phyloP scores from a whole-genome alignment of 1,139 yeast species.

The Geotrichum candidum region DNA sequence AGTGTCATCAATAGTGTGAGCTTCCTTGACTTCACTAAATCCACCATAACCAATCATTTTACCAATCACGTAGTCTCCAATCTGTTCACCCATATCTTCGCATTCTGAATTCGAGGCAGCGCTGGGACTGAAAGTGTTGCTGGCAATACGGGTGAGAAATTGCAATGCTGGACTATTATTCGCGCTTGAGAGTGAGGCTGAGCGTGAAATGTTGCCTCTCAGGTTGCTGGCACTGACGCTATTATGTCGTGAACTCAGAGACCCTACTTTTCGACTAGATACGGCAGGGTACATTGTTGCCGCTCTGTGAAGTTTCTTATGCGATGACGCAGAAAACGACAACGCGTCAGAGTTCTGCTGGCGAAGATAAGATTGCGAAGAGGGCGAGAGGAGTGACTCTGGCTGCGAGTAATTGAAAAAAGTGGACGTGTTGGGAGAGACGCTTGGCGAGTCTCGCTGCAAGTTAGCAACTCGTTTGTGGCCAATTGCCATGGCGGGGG shows the following conservation, averaged over 20 bases:
- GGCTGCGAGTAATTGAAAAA: slow-evolving; percentile 3
- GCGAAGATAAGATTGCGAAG: slow-evolving; percentile 2
- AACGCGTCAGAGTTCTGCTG: neutral
- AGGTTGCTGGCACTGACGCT: neutral
- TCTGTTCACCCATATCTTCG: slow-evolving; percentile 48
- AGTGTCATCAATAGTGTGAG: slow-evolving; percentile 38
- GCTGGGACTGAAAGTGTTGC: slow-evolving; percentile 9
- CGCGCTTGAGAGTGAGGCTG: slow-evolving; percentile 9
- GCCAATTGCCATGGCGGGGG: neutral
- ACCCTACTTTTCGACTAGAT: neutral
- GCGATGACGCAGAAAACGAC: neutral
- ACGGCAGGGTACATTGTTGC: slow-evolving; percentile 9
- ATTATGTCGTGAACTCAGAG: neutral
- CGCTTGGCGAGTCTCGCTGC: neutral
- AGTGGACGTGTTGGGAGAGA: slow-evolving; percentile 12
- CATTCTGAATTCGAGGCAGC: slow-evolving; percentile 13
- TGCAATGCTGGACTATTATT: slow-evolving; percentile 13
- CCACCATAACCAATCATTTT: slow-evolving; percentile 87
- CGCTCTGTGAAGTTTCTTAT: slow-evolving; percentile 9
- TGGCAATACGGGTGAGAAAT: slow-evolving; percentile 14
- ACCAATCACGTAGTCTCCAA: slow-evolving; percentile 46
- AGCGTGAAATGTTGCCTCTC: neutral
- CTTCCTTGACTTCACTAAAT: slow-evolving; percentile 85
- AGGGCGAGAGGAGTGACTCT: slow-evolving; percentile 2
- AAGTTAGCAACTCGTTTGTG: neutral